Evolutionary conservation across 345 rosid species (phyloP).

Genomic region (Iberis pinnata): DNA sequence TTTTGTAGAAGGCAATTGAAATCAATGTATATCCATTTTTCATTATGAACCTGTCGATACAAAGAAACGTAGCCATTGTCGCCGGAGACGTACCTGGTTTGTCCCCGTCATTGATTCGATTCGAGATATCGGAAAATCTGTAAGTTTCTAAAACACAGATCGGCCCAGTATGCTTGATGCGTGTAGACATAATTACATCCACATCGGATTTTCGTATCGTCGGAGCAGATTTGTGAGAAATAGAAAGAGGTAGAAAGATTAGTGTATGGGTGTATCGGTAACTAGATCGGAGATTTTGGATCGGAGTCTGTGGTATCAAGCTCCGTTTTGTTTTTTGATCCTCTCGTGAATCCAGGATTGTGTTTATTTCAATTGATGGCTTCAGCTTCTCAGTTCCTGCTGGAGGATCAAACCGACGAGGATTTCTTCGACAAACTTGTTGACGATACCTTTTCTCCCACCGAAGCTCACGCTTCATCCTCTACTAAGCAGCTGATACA

Average conservation of each 20-base stretch:
- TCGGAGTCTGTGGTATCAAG: background rate
- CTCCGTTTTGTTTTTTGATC: too few species aligned
- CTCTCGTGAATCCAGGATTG: background rate
- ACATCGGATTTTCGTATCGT: background rate
- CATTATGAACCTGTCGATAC: constrained; percentile 44
- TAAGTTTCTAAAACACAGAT: constrained; percentile 11
- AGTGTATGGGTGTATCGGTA: background rate
- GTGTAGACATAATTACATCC: background rate
- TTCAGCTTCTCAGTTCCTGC: constrained; percentile 60
- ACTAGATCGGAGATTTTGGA: background rate
- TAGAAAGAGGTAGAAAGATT: background rate
- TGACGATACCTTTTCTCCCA: constrained; percentile 45
- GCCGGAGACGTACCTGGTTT: constrained; percentile 33
- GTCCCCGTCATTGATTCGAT: background rate
- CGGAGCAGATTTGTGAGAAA: too few species aligned
- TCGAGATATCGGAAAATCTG: constrained; percentile 1
- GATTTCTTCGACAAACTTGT: constrained; percentile 95
- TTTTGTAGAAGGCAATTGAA: constrained; percentile 39
- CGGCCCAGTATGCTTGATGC: background rate
- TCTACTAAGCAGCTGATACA: constrained; percentile 22
- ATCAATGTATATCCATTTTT: too few species aligned
- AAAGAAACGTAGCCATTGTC: constrained; percentile 36
- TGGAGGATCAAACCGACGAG: constrained; percentile 98
- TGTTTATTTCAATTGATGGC: constrained; percentile 44
- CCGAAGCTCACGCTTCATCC: constrained; percentile 16